Conservation (phyloP, 495 filamentous ascomycete species). For the Hypoxylon fuscum region DNA sequence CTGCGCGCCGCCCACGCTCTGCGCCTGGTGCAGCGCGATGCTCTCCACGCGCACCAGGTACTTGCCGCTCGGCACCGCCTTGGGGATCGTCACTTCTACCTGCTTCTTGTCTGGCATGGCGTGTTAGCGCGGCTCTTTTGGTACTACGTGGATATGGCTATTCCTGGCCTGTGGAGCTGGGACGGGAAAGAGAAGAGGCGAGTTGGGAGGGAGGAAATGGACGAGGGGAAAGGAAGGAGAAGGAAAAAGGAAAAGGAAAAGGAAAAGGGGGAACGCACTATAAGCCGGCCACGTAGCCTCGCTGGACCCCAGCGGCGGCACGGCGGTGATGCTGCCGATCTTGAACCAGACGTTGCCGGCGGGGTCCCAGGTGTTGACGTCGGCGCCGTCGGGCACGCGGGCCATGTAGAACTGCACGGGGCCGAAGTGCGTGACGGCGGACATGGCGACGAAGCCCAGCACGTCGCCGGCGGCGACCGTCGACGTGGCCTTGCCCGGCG, state of each 20-base stretch:
- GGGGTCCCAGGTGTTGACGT: constrained; percentile 57
- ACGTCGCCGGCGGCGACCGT: constrained; percentile 49
- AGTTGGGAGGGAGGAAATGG: neutral
- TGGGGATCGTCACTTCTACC: constrained; percentile 51
- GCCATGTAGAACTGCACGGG: constrained; percentile 62
- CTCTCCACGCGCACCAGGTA: constrained; percentile 53
- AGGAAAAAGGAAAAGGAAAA: neutral
- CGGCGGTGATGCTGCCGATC: constrained; percentile 48
- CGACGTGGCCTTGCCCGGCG: constrained; percentile 42
- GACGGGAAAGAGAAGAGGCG: neutral
- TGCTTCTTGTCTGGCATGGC: constrained; percentile 40
- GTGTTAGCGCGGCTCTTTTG: constrained; percentile 7
- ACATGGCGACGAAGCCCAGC: constrained; percentile 55
- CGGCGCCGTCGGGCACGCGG: constrained; percentile 49
- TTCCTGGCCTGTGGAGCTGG: neutral
- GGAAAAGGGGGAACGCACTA: constrained; percentile 34
- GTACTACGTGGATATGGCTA: neutral
- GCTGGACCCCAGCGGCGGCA: constrained; percentile 33
- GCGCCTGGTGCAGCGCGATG: constrained; percentile 52
- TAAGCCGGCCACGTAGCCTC: constrained; percentile 53
- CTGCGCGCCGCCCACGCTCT: constrained; percentile 50
- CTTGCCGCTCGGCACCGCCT: constrained; percentile 49
- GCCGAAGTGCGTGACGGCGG: constrained; percentile 55
- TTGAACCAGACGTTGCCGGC: constrained; percentile 61
- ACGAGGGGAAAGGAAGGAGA: neutral